phyloP scores from a whole-genome alignment of 805 yeast genomes.

The Vanderwaltozyma yarrowii region DNA sequence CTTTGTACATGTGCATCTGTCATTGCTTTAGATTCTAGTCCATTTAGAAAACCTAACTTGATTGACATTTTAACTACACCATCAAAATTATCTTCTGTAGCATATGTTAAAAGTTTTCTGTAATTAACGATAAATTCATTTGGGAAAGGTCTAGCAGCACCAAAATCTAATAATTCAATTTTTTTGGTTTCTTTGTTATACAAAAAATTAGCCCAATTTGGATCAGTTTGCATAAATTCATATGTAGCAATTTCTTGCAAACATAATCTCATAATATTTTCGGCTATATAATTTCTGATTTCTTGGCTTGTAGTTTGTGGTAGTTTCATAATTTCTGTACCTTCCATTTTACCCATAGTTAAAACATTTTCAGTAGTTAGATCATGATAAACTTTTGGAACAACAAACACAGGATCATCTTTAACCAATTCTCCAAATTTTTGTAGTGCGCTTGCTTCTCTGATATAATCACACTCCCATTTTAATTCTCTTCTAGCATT shows the following conservation, averaged over 20 bases:
- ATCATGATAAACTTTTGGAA: slow-evolving; percentile 72
- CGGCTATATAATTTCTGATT: slow-evolving; percentile 70
- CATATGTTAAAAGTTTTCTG: slow-evolving; percentile 60
- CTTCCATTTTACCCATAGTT: slow-evolving; percentile 84
- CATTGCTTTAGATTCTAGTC: slow-evolving; percentile 82
- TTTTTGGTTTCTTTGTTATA: slow-evolving; percentile 62
- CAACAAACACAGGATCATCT: slow-evolving; percentile 54
- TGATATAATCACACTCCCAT: slow-evolving; percentile 94
- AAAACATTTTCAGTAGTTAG: slow-evolving; percentile 73
- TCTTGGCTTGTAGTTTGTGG: slow-evolving; percentile 51
- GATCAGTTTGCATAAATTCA: slow-evolving; percentile 96
- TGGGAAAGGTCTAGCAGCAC: slow-evolving; percentile 79
- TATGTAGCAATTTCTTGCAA: slow-evolving; percentile 74
- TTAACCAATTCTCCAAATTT: slow-evolving; percentile 54
- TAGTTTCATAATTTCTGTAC: slow-evolving; percentile 71
- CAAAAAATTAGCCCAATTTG: slow-evolving; percentile 97
- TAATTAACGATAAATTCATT: slow-evolving; percentile 61
- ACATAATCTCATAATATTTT: slow-evolving; percentile 78
- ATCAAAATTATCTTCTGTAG: slow-evolving; percentile 56
- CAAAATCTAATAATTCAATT: slow-evolving; percentile 86
- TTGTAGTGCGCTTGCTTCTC: slow-evolving; percentile 74
- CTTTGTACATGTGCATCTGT: slow-evolving; percentile 87
- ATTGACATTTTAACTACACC: slow-evolving; percentile 55
- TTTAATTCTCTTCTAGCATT: slow-evolving; percentile 88
- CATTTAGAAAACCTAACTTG: slow-evolving; percentile 81